Percentiles rank a stretch among this genome's conserved stretches.
phyloP scores from a whole-genome alignment of 805 yeast genomes.

The Candida nonsorbophila region DNA sequence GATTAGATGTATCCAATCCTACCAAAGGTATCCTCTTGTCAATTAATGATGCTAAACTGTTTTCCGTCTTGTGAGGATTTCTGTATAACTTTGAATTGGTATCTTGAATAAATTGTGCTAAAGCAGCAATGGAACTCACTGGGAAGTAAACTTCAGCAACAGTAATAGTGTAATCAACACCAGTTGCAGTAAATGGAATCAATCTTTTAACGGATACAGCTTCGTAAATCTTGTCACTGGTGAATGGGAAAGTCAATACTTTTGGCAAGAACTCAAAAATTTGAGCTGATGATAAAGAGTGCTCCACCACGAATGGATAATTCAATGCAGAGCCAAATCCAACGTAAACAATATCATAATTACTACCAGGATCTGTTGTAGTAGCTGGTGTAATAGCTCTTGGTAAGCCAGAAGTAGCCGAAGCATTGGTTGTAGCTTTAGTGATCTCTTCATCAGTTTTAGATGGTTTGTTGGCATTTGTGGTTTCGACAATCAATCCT shows the following conservation, averaged over 20 bases:
- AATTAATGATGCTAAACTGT: constrained; percentile 59
- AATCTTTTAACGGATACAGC: constrained; percentile 59
- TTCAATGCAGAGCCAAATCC: constrained; percentile 78
- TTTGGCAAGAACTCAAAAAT: constrained; percentile 80
- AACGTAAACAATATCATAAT: constrained; percentile 56
- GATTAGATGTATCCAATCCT: constrained; percentile 26
- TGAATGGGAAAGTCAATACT: constrained; percentile 61
- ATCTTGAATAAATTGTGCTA: constrained; percentile 48
- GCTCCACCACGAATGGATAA: constrained; percentile 75
- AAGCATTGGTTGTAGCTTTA: constrained; percentile 20
- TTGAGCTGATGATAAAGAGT: constrained; percentile 76
- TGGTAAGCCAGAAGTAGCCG: constrained; percentile 52
- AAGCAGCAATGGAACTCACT: constrained; percentile 35
- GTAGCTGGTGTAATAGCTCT: constrained; percentile 70
- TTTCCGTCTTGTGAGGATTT: constrained; percentile 51
- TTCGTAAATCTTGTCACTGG: constrained; percentile 17
- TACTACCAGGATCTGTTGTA: constrained; percentile 39
- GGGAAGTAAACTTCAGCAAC: constrained; percentile 89
- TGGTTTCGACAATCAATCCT: constrained; percentile 18
- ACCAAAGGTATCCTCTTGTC: constrained; percentile 64
- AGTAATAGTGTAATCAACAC: constrained; percentile 62
- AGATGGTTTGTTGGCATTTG: constrained; percentile 10
- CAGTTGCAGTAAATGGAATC: constrained; percentile 63
- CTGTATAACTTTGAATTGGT: constrained; percentile 55
- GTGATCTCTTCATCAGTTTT: constrained; percentile 29